phyloP scores from a whole-genome alignment of 1,139 yeast species.

The Sugiyamaella neomexicana region DNA sequence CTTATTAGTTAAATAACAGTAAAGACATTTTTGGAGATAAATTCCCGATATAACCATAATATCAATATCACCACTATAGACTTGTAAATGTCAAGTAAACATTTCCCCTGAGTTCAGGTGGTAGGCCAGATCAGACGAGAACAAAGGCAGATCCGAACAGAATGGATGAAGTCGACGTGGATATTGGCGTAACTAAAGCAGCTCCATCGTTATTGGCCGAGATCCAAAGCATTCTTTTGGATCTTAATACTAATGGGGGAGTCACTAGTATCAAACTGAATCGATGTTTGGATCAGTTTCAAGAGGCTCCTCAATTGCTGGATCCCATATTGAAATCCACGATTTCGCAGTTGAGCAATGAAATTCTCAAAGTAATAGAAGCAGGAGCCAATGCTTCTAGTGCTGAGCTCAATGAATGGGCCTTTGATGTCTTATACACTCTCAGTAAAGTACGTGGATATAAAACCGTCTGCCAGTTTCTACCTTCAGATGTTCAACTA shows the following conservation, averaged over 20 bases:
- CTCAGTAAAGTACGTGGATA: conserved; percentile 66
- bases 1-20: too few species aligned
- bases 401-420: conserved; percentile 20
- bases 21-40: too few species aligned
- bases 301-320: conserved; percentile 41
- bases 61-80: too few species aligned
- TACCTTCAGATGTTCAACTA: conserved; percentile 59
- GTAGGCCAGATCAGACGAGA: too few species aligned
- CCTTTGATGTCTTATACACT: conserved; percentile 47
- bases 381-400: not conserved
- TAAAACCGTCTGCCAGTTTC: conserved; percentile 57
- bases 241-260: conserved; percentile 10
- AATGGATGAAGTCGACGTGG: conserved; percentile 22
- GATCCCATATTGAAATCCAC: conserved; percentile 36
- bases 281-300: conserved; percentile 35
- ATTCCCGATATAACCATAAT: too few species aligned
- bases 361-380: conserved; percentile 17
- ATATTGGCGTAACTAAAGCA: conserved; percentile 26
- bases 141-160: not conserved
- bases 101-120: too few species aligned
- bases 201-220: conserved; percentile 28
- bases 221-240: conserved; percentile 15
- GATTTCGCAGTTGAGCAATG: conserved; percentile 26
- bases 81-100: too few species aligned
- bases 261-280: conserved; percentile 4